A percentile compares a stretch with the other conserved stretches of the same genome.
Evolutionary conservation across 345 rosid genomes (phyloP).

Genomic region (Populus alba): DNA sequence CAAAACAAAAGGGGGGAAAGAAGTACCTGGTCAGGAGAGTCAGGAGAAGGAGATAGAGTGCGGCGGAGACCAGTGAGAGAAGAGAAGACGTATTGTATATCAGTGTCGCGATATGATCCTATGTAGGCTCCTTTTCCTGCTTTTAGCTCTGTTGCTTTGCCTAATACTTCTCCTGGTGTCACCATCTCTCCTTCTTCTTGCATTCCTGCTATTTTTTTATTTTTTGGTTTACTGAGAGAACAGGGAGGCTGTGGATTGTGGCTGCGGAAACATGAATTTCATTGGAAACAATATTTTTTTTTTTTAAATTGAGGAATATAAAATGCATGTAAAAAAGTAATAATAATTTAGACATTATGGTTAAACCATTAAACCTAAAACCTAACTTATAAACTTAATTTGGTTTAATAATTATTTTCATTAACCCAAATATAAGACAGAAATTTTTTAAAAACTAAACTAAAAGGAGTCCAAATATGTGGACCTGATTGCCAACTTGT

Average conservation of each 20-base stretch:
- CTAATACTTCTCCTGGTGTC: conserved; percentile 83
- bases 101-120: conserved; percentile 46
- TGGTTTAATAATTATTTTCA: no score
- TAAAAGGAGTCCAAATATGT: no score
- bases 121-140: conserved; percentile 80
- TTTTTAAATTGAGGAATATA: no score
- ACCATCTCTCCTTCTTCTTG: conserved; percentile 43
- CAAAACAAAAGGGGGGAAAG: not conserved
- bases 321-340: no score
- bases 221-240: not conserved
- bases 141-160: conserved; percentile 53
- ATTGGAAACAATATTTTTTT: no score
- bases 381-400: no score
- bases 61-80: conserved; percentile 69
- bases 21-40: conserved; percentile 71
- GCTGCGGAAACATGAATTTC: no score
- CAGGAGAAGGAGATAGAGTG: conserved; percentile 44
- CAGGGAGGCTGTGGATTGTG: not conserved
- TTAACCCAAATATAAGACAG: no score
- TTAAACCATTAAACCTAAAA: no score
- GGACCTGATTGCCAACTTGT: no score
- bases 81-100: conserved; percentile 52
- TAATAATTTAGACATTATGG: no score
- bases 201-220: not conserved
- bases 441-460: no score